These are phyloP conservation scores for Nicotiana paniculata DNA, from an alignment of 257 asterid species.

Conservation along the genomic window DNA sequence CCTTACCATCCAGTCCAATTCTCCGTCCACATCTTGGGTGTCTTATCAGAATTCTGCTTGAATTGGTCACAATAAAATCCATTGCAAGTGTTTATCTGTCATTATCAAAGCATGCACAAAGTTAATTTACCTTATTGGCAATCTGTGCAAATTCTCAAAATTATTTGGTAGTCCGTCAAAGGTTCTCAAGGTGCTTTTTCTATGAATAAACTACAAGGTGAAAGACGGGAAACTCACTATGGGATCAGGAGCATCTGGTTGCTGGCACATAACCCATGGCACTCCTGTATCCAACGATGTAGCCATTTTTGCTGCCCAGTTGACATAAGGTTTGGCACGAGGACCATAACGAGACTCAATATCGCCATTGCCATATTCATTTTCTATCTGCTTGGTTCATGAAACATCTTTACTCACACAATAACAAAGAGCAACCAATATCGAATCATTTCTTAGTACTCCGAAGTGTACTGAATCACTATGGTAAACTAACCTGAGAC, in stretches of 20 bases:
- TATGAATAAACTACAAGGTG: neutral
- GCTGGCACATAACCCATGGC: slow-evolving; percentile 98
- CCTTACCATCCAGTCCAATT: slow-evolving; percentile 94
- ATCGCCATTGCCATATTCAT: slow-evolving; percentile 71
- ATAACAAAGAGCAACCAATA: neutral
- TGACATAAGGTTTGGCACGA: slow-evolving; percentile 59
- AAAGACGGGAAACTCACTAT: slow-evolving; percentile 35
- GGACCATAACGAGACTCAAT: slow-evolving; percentile 46
- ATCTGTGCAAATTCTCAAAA: neutral
- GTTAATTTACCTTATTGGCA: neutral
- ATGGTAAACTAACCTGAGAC: slow-evolving; percentile 55
- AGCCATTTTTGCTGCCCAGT: slow-evolving; percentile 94
- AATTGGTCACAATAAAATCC: slow-evolving; percentile 93
- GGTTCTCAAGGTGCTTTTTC: neutral
- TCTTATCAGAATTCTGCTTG: slow-evolving; percentile 69
- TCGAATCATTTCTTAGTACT: neutral
- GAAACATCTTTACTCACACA: neutral
- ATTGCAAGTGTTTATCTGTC: slow-evolving; percentile 89
- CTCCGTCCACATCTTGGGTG: slow-evolving; percentile 95
- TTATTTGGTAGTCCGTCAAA: neutral
- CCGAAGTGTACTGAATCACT: neutral
- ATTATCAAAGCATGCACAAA: neutral
- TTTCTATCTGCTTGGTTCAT: slow-evolving; percentile 53
- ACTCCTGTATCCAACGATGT: slow-evolving; percentile 70
- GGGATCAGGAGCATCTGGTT: slow-evolving; percentile 81